Conservation (phyloP, 768 basidiomycete genomes). For the Termitomyces sp. region DNA sequence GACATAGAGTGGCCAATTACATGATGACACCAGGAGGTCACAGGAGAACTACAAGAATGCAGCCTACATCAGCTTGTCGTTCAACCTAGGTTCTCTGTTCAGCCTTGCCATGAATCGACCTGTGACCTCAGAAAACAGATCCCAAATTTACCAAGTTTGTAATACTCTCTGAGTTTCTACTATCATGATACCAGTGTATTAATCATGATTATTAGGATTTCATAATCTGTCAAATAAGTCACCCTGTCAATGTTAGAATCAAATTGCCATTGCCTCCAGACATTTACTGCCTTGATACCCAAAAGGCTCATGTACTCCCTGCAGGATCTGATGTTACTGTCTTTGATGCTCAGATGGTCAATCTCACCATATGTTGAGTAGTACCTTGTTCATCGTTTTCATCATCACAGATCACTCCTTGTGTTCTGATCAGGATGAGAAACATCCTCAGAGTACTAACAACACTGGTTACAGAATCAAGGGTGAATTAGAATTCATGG, state of each 20-base stretch:
- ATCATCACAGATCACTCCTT: not conserved
- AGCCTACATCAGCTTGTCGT: too few relatives aligned
- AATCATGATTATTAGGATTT: too few relatives aligned
- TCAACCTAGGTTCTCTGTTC: too few relatives aligned
- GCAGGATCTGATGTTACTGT: not conserved
- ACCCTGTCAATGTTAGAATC: not conserved
- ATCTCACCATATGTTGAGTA: not conserved
- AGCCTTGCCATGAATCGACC: too few relatives aligned
- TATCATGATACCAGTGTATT: too few relatives aligned
- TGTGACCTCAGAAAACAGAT: too few relatives aligned
- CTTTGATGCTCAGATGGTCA: not conserved
- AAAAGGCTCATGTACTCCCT: not conserved
- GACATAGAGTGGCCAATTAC: too few relatives aligned
- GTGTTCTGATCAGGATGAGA: not conserved
- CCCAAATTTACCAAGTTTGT: too few relatives aligned
- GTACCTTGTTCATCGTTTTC: not conserved
- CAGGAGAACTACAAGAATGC: too few relatives aligned
- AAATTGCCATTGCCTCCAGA: not conserved
- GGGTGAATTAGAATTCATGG: not conserved
- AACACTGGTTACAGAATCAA: not conserved
- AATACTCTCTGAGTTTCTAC: too few relatives aligned
- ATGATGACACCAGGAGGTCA: too few relatives aligned
- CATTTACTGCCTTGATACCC: not conserved
- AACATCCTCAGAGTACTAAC: not conserved
- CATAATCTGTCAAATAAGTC: too few relatives aligned